A percentile compares a stretch with the other conserved stretches of the same genome.
phyloP scores from a whole-genome alignment of 108 stramenopile genomes.

The Discostella pseudostelligera region DNA sequence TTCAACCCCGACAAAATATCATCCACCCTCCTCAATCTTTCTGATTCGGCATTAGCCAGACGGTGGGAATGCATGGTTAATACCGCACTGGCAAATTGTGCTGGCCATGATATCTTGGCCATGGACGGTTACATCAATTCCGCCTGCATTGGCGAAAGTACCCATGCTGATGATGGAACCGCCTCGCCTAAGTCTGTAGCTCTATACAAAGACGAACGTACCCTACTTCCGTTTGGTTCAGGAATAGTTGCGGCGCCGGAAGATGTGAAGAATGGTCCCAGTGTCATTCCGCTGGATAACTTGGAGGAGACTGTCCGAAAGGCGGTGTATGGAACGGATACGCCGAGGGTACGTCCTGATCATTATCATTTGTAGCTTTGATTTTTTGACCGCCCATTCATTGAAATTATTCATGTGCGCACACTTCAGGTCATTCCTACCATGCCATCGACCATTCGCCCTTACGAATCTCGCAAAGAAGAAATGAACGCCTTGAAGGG shows the following conservation, averaged over 20 bases:
- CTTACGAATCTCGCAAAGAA: slow-evolving; percentile 61
- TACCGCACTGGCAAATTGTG: slow-evolving; percentile 47
- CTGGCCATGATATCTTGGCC: slow-evolving; percentile 52
- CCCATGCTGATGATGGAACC: slow-evolving; percentile 11
- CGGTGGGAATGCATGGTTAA: slow-evolving; percentile 71
- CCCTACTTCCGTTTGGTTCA: slow-evolving; percentile 59
- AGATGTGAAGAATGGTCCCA: slow-evolving; percentile 51
- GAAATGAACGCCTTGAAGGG: slow-evolving; percentile 56
- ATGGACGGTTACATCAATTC: slow-evolving; percentile 43
- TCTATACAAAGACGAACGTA: slow-evolving; percentile 25
- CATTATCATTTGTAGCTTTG: neutral
- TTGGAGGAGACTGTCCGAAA: slow-evolving; percentile 57
- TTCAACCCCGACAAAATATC: slow-evolving; percentile 36
- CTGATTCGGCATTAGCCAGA: slow-evolving; percentile 53
- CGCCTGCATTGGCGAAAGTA: slow-evolving; percentile 3
- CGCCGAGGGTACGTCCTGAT: slow-evolving; percentile 39
- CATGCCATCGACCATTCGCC: slow-evolving; percentile 50
- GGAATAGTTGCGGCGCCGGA: slow-evolving; percentile 60
- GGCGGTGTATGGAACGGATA: slow-evolving; percentile 49
- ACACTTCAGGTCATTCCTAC: slow-evolving; percentile 46
- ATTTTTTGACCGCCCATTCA: neutral
- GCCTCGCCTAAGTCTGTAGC: slow-evolving; percentile 16
- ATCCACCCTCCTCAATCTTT: slow-evolving; percentile 34
- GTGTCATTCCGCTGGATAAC: slow-evolving; percentile 43
- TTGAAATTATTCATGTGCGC: neutral